Base-by-base conservation (phyloP, 768 basidiomycete species). In the Agrocybe pediades region DNA sequence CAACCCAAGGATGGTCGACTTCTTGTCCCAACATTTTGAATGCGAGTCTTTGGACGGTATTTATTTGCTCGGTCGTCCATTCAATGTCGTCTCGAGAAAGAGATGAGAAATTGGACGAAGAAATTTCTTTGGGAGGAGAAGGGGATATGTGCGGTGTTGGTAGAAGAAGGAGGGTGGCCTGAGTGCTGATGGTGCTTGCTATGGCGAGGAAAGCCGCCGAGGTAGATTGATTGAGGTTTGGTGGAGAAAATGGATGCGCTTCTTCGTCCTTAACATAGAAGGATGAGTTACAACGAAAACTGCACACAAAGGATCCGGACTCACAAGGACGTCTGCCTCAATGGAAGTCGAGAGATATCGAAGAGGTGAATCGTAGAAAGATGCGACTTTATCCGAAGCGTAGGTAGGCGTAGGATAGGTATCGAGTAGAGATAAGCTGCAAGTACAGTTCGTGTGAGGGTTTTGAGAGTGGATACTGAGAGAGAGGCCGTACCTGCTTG, bases 171-270 rank as follows among this genome's bases (percentile, higher is more conserved):
- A 79, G 62, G 13, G 70, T 70, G 2, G 67, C 69, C 9, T 3
- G 33, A 11, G 29, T 24, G 39, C 36, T 30, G 19, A 2, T 43
- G 40, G 66, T 54, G 49, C 56, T 61, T 8, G 74, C 62, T 40
- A 76, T 62, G 13, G 77, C 70, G 51, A 86, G 63, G 54, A 86
- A 72, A 1, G 84, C 74, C 4, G 85, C 83, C 0, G 83, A 77
- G 1, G 81, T 77, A 5, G 77, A 75, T 55, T 77, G 79, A 41
- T 85, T 62, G 27, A 87, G 71, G 57, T 86, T 86, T 15, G 85
- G 85, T 2, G 84, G 79, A 2, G 73, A 61, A 49, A 84, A 84
- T 1, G 63, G 65, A 46, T 74, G 58, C 0, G 73, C 68, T 17
- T 67, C 60, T 2, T 64, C 55, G 52, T 67, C 64, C 78, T 82